Percentiles rank a stretch among this genome's conserved stretches.
phyloP scores from a whole-genome alignment of 306 rosid species.

The Psophocarpus tetragonolobus region DNA sequence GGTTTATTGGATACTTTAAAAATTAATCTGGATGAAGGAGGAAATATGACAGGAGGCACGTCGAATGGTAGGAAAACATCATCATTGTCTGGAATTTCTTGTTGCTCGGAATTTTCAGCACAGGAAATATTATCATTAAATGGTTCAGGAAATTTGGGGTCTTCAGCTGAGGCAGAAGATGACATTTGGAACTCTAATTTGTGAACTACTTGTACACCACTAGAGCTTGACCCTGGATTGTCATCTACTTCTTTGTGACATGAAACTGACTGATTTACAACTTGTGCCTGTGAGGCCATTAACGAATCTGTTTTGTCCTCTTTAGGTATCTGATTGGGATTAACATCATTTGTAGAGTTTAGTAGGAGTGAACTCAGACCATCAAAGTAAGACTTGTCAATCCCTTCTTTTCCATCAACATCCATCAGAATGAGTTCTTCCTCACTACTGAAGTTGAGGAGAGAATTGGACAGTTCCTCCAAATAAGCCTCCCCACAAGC shows the following conservation, averaged over 20 bases:
- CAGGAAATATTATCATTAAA: slow-evolving; percentile 57
- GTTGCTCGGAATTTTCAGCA: slow-evolving; percentile 65
- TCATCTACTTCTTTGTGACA: slow-evolving; percentile 48
- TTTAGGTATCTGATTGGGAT: slow-evolving; percentile 44
- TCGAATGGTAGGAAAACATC: slow-evolving; percentile 64
- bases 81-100: slow-evolving; percentile 82
- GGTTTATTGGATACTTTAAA: slow-evolving; percentile 41
- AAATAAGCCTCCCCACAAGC: slow-evolving; percentile 64
- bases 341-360: slow-evolving; percentile 53
- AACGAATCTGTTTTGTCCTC: slow-evolving; percentile 41
- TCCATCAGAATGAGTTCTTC: slow-evolving; percentile 74
- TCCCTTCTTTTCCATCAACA: slow-evolving; percentile 61
- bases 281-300: slow-evolving; percentile 41
- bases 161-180: slow-evolving; percentile 51
- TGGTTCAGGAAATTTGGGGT: slow-evolving; percentile 52
- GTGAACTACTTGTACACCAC: slow-evolving; percentile 40
- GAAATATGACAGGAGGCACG: slow-evolving; percentile 40
- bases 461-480: slow-evolving; percentile 78
- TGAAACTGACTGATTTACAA: slow-evolving; percentile 38
- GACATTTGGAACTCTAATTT: slow-evolving; percentile 45
- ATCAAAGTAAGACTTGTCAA: slow-evolving; percentile 80
- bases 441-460: slow-evolving; percentile 73
- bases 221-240: slow-evolving; percentile 35
- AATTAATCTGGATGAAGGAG: slow-evolving; percentile 30
- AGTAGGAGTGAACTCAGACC: slow-evolving; percentile 81